Evolutionary conservation across 495 filamentous ascomycete species (phyloP).

Genomic region (Penicillium coprophilum): DNA sequence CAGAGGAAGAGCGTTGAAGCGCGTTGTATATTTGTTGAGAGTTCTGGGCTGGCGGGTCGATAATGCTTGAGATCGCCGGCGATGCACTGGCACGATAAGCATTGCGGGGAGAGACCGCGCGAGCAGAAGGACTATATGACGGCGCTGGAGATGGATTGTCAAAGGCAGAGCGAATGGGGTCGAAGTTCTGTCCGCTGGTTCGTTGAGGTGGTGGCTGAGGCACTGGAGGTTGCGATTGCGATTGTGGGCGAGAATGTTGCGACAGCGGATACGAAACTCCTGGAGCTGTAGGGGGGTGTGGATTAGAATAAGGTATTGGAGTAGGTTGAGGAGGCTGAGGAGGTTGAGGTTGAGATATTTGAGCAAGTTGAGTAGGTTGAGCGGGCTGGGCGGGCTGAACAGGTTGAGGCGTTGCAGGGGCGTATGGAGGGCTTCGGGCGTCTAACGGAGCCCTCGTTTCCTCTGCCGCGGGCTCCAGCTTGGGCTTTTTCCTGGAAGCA

Average conservation of each 20-base stretch:
- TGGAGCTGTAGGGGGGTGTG: conserved; percentile 28
- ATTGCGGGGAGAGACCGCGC: conserved; percentile 35
- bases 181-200: conserved; percentile 77
- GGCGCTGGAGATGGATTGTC: conserved; percentile 58
- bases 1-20: conserved; percentile 35
- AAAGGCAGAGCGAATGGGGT: conserved; percentile 75
- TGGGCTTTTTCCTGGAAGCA: conserved; percentile 48
- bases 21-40: conserved; percentile 31
- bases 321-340: conserved; percentile 26
- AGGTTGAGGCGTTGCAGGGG: conserved; percentile 21
- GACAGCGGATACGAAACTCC: conserved; percentile 21
- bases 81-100: conserved; percentile 75
- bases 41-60: conserved; percentile 66
- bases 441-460: conserved; percentile 12
- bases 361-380: conserved; percentile 4
- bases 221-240: conserved; percentile 44
- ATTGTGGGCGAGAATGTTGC: conserved; percentile 38
- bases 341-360: conserved; percentile 18
- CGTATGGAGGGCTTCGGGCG: conserved; percentile 8
- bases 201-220: conserved; percentile 34
- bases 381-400: background rate
- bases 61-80: conserved; percentile 84
- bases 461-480: conserved; percentile 37
- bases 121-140: conserved; percentile 43
- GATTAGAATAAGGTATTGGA: conserved; percentile 18